A percentile compares a stretch with the other conserved stretches of the same genome.
These are phyloP conservation scores for Fusarium gaditjirri DNA, from an alignment of 2,329 filamentous ascomycete species.

Conservation along the genomic window DNA sequence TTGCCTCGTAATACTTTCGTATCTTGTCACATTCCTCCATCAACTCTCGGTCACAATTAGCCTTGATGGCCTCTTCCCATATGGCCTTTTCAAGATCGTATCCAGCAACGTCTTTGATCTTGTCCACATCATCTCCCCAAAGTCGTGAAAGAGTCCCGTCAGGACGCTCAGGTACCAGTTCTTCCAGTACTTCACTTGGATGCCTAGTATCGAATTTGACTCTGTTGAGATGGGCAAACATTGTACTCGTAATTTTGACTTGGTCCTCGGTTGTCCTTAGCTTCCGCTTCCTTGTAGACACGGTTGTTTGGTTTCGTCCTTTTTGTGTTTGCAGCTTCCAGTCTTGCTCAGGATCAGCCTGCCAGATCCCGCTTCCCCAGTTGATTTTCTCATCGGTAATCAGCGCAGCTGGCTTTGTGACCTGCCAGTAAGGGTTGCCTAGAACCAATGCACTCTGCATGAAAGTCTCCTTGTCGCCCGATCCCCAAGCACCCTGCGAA, in stretches of 20 bases:
- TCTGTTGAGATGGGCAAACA: constrained; percentile 42
- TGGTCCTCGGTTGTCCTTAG: background rate
- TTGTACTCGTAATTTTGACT: constrained; percentile 20
- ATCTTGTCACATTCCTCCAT: constrained; percentile 39
- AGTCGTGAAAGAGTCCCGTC: constrained; percentile 24
- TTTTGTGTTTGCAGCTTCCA: constrained; percentile 18
- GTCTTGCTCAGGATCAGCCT: constrained; percentile 40
- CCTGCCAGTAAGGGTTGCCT: constrained; percentile 36
- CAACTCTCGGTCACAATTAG: constrained; percentile 27
- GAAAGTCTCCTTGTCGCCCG: constrained; percentile 42
- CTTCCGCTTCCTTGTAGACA: background rate
- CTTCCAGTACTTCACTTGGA: constrained; percentile 12
- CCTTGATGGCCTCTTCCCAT: constrained; percentile 41
- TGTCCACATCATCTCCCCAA: constrained; percentile 30
- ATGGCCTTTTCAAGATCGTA: constrained; percentile 41
- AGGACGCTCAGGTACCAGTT: constrained; percentile 12
- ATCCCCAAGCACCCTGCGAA: constrained; percentile 43
- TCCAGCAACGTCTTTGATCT: constrained; percentile 26
- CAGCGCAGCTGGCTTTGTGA: constrained; percentile 18
- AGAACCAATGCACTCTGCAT: constrained; percentile 34
- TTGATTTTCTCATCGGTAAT: constrained; percentile 26
- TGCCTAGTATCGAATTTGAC: constrained; percentile 38
- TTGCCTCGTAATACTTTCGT: constrained; percentile 34
- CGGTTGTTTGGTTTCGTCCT: background rate
- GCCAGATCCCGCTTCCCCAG: constrained; percentile 42